These are phyloP conservation scores for Monosporascus sp. DNA, from an alignment of 2,329 filamentous ascomycete species.

Conservation along the genomic window DNA sequence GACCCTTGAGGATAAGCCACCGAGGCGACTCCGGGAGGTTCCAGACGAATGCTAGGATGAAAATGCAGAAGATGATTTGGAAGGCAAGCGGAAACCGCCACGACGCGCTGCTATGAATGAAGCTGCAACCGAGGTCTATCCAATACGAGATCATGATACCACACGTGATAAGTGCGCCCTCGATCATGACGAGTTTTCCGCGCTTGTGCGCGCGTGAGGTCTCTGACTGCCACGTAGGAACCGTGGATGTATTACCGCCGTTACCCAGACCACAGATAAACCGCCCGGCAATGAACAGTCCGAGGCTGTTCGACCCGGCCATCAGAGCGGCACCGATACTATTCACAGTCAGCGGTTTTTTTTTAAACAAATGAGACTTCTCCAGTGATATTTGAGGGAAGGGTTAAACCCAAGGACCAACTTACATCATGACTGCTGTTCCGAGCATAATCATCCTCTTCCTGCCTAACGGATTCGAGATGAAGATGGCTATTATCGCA, in stretches of 20 bases:
- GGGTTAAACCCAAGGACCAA: neutral
- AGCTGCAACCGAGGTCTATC: slow-evolving; percentile 55
- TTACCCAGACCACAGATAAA: slow-evolving; percentile 40
- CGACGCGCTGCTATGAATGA: slow-evolving; percentile 41
- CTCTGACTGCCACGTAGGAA: slow-evolving; percentile 58
- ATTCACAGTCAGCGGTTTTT: neutral
- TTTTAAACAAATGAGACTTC: neutral
- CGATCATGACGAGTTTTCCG: slow-evolving; percentile 57
- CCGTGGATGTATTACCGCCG: slow-evolving; percentile 37
- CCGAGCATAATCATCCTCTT: slow-evolving; percentile 52
- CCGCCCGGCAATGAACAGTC: slow-evolving; percentile 53
- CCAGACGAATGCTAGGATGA: slow-evolving; percentile 50
- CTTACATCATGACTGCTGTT: slow-evolving; percentile 48
- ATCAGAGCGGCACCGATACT: slow-evolving; percentile 43
- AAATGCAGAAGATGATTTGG: slow-evolving; percentile 52
- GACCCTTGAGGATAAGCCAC: slow-evolving; percentile 40
- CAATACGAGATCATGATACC: slow-evolving; percentile 56
- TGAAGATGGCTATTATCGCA: slow-evolving; percentile 38
- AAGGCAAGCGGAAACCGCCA: slow-evolving; percentile 60
- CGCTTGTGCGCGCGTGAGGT: slow-evolving; percentile 52
- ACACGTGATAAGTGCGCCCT: slow-evolving; percentile 52
- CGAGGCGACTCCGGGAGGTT: slow-evolving; percentile 47
- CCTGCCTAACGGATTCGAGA: slow-evolving; percentile 54
- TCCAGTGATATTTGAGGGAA: neutral
- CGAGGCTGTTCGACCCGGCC: slow-evolving; percentile 36